Evolutionary conservation across 2,329 filamentous ascomycete genomes (phyloP).

Genomic region (Colletotrichum sp.): DNA sequence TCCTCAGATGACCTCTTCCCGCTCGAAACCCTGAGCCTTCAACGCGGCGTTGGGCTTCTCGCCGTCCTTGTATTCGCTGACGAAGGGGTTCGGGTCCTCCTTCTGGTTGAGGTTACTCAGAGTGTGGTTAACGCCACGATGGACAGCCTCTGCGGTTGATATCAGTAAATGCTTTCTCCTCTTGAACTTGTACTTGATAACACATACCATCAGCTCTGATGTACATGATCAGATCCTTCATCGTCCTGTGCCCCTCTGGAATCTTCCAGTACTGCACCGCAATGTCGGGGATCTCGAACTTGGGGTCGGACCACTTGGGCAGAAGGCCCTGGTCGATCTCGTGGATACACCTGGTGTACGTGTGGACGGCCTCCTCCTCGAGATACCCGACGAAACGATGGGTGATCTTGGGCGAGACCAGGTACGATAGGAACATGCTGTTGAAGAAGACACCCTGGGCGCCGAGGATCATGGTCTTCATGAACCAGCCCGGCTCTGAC

Average conservation of each 20-base stretch:
- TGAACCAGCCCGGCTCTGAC: slow-evolving; percentile 76
- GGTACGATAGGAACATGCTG: slow-evolving; percentile 85
- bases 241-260: slow-evolving; percentile 80
- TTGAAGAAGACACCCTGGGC: slow-evolving; percentile 99
- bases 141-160: slow-evolving; percentile 70
- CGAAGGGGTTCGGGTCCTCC: slow-evolving; percentile 91
- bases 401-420: slow-evolving; percentile 83
- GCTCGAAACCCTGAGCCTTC: slow-evolving; percentile 79
- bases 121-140: slow-evolving; percentile 96
- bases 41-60: slow-evolving; percentile 70
- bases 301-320: slow-evolving; percentile 75
- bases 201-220: slow-evolving; percentile 72
- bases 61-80: slow-evolving; percentile 78
- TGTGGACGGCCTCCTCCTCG: slow-evolving; percentile 96
- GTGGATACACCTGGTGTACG: slow-evolving; percentile 86
- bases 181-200: neutral
- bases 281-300: slow-evolving; percentile 83
- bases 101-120: slow-evolving; percentile 85
- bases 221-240: slow-evolving; percentile 87
- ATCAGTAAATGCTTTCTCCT: neutral
- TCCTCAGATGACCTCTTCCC: slow-evolving; percentile 75
- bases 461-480: slow-evolving; percentile 89
- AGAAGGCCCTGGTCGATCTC: slow-evolving; percentile 87
- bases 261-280: slow-evolving; percentile 94
- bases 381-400: slow-evolving; percentile 97